Base-by-base conservation (phyloP, 805 yeast genomes). In the Starmerella ratchasimensis region DNA sequence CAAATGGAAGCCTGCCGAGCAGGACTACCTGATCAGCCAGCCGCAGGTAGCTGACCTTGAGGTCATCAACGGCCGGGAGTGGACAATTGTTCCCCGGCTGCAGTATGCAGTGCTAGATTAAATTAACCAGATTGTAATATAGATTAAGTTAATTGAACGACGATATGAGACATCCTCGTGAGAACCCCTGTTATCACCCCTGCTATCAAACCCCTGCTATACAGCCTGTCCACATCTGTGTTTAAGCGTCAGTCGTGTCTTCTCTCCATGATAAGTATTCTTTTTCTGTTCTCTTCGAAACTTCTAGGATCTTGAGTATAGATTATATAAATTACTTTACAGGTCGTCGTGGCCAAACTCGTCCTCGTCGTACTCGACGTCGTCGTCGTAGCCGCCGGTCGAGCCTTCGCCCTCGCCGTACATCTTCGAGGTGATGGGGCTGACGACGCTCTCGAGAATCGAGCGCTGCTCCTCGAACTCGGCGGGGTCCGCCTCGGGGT, bases 391-490 rank as follows among this genome's bases (percentile, higher is more conserved):
- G 54, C 76, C 80, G 31, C 38, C 33, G 9, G 19, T 17, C 14
- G 70, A 77, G 14, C 68, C 78, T 26, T 61, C 69, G 28, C 59
- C 72, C 19, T 60, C 64, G 19, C 62, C 70, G 61, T 79, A 80
- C 41, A 88, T 64, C 68, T 88, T 90, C 48, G 88, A 71, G 36
- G 94, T 81, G 55, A 90, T 86, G 61, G 97, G 96, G 62, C 77
- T 76, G 33, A 94, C 94, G 54, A 79, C 65, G 52, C 79, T 72
- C 46, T 78, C 72, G 60, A 88, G 72, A 56, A 79, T 65, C 53
- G 80, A 86, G 64, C 74, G 81, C 65, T 84, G 93, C 62, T 84
- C 96, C 40, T 82, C 93, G 51, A 80, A 79, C 56, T 90, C 98
- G 63, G 86, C 96, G 54, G 79, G 72, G 36, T 93, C 71, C 32